phyloP scores from a whole-genome alignment of 495 filamentous ascomycete genomes.

The Pyronema omphalodes region DNA sequence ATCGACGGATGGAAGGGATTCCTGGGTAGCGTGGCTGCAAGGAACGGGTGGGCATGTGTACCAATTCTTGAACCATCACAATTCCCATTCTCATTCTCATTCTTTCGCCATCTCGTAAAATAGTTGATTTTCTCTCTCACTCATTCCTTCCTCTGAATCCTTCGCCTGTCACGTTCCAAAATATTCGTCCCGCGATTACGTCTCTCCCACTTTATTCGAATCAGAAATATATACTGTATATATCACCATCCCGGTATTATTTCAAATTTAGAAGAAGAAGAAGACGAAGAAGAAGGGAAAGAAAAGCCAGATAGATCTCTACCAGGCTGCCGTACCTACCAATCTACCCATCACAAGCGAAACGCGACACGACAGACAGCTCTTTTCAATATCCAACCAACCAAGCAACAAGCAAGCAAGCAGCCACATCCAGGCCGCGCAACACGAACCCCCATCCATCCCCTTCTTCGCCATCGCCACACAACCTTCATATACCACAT shows the following conservation, averaged over 20 bases:
- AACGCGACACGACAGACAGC: not conserved
- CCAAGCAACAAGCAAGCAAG: not conserved
- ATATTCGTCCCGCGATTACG: not conserved
- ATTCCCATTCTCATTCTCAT: too few species aligned
- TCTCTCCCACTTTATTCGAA: not conserved
- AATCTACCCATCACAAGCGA: not conserved
- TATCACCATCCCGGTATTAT: not conserved
- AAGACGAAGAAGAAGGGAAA: too few species aligned
- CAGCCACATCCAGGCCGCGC: not conserved
- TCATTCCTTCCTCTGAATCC: too few species aligned
- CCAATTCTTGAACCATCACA: too few species aligned
- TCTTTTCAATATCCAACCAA: not conserved
- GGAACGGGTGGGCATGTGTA: too few species aligned
- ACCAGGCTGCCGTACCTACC: too few species aligned
- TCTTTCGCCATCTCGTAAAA: too few species aligned
- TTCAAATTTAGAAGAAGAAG: not conserved
- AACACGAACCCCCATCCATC: not conserved
- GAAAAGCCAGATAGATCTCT: conserved; percentile 1
- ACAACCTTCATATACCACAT: not conserved
- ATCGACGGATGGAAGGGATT: too few species aligned
- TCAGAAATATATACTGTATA: not conserved
- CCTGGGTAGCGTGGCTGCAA: too few species aligned
- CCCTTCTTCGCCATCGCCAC: not conserved
- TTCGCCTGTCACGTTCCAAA: not conserved
- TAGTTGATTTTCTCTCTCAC: too few species aligned